A percentile compares a stretch with the other conserved stretches of the same genome.
Conservation (phyloP, 2,329 filamentous ascomycete species). For the Grosmannia huntii region DNA sequence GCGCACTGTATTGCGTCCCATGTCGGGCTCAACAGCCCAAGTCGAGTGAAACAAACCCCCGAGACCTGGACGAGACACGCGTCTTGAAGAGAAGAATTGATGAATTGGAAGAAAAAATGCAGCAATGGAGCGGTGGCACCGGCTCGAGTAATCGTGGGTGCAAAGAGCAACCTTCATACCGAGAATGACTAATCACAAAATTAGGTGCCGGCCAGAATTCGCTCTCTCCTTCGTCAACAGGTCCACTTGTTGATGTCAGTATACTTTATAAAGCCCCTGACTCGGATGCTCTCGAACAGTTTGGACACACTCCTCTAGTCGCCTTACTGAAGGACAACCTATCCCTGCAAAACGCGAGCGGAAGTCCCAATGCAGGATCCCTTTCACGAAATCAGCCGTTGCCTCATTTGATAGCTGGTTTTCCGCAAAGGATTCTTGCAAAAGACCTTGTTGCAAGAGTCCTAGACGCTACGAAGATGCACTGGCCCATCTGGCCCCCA, state of each 20-base stretch:
- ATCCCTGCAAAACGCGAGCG: not conserved
- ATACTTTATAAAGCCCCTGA: not conserved
- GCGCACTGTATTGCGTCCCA: conserved; percentile 27
- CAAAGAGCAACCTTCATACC: not conserved
- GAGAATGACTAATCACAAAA: not conserved
- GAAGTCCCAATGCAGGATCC: not conserved
- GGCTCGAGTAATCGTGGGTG: not conserved
- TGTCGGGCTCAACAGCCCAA: conserved; percentile 29
- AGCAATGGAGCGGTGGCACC: conserved; percentile 8
- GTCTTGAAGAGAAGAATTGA: conserved; percentile 12
- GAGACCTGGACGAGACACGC: conserved; percentile 1
- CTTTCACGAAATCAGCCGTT: not conserved
- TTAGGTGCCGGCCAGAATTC: not conserved
- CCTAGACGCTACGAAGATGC: not conserved
- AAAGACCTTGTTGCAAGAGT: not conserved
- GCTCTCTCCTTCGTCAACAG: not conserved
- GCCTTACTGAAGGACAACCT: not conserved
- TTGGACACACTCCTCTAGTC: conserved; percentile 21
- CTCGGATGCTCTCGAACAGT: not conserved
- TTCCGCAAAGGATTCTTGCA: not conserved
- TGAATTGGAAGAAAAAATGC: conserved; percentile 16
- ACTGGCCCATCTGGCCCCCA: not conserved
- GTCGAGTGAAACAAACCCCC: not conserved
- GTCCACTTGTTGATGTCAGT: not conserved
- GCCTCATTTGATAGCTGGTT: not conserved